Percentiles rank a stretch among this genome's conserved stretches.
Conservation (phyloP, 805 yeast species). For the Saccharomycopsis vini region DNA sequence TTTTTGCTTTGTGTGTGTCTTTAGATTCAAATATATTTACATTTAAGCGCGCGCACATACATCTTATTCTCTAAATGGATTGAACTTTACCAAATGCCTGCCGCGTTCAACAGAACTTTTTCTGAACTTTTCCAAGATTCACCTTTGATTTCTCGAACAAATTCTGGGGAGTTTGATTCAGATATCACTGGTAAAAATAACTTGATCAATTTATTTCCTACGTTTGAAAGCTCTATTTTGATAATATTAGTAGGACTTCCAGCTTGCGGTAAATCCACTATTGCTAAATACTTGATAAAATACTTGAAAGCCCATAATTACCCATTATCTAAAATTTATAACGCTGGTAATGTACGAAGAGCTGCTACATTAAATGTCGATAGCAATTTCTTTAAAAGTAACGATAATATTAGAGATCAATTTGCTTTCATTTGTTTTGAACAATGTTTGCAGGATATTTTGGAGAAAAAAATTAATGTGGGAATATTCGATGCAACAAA, state of each 20-base stretch:
- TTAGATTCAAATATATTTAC: no score
- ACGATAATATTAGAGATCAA: constrained; percentile 3
- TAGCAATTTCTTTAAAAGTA: neutral
- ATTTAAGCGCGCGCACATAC: no score
- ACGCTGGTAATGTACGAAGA: constrained; percentile 16
- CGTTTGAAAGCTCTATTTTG: neutral
- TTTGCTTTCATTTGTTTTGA: constrained; percentile 12
- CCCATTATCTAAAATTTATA: constrained; percentile 5
- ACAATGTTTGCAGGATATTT: constrained; percentile 8
- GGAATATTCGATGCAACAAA: constrained; percentile 16
- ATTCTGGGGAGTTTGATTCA: constrained; percentile 11
- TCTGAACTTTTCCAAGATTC: constrained; percentile 9
- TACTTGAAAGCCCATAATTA: constrained; percentile 2
- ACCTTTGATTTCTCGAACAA: constrained; percentile 14
- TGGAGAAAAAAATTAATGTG: constrained; percentile 4
- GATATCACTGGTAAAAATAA: neutral
- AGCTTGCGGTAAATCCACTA: constrained; percentile 14
- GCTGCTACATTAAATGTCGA: neutral
- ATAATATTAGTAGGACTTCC: constrained; percentile 13
- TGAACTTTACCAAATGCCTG: no score
- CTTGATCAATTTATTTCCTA: neutral
- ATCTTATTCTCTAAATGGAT: no score
- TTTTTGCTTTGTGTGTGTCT: no score
- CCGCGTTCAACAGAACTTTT: neutral
- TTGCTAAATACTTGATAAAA: constrained; percentile 10